Percentiles rank a stretch among this genome's conserved stretches.
Evolutionary conservation across 148 eudicot species (phyloP).

Genomic region (Heliosperma pusillum): DNA sequence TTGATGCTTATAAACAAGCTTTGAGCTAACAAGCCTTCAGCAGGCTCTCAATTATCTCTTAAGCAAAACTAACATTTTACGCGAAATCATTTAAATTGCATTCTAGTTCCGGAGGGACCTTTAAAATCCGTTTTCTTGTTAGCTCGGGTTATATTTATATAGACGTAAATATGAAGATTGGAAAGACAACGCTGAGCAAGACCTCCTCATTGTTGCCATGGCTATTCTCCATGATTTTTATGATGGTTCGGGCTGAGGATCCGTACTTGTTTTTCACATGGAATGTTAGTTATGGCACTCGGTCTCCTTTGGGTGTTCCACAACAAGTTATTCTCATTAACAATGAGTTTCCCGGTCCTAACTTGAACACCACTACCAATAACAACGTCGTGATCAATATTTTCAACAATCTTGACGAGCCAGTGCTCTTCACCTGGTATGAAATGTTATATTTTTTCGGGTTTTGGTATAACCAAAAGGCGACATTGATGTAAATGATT

Average conservation of each 20-base stretch:
- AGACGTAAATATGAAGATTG: slow-evolving; percentile 10
- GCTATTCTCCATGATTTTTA: slow-evolving; percentile 24
- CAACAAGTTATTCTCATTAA: slow-evolving; percentile 63
- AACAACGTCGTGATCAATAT: slow-evolving; percentile 60
- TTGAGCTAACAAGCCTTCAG: slow-evolving; percentile 32
- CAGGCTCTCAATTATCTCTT: slow-evolving; percentile 18
- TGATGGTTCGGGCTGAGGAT: slow-evolving; percentile 49
- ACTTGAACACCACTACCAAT: slow-evolving; percentile 53
- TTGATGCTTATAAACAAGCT: not conserved
- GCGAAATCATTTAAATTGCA: not conserved
- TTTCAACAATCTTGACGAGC: slow-evolving; percentile 68
- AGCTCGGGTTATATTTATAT: slow-evolving; percentile 14
- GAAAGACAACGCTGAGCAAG: slow-evolving; percentile 9
- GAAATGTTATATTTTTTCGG: not conserved
- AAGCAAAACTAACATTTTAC: not conserved
- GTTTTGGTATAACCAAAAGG: too few species aligned
- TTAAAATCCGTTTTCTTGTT: slow-evolving; percentile 22
- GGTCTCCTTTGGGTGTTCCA: slow-evolving; percentile 58
- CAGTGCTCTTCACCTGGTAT: slow-evolving; percentile 53
- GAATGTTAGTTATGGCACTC: slow-evolving; percentile 56
- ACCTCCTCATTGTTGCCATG: slow-evolving; percentile 30
- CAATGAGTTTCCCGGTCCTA: slow-evolving; percentile 58
- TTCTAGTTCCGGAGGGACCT: slow-evolving; percentile 3
- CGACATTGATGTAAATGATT: too few species aligned
- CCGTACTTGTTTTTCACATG: slow-evolving; percentile 54